A percentile compares a stretch with the other conserved stretches of the same genome.
Evolutionary conservation across 352 stramenopile species (phyloP).

Genomic region (Globisporangium nodosum): DNA sequence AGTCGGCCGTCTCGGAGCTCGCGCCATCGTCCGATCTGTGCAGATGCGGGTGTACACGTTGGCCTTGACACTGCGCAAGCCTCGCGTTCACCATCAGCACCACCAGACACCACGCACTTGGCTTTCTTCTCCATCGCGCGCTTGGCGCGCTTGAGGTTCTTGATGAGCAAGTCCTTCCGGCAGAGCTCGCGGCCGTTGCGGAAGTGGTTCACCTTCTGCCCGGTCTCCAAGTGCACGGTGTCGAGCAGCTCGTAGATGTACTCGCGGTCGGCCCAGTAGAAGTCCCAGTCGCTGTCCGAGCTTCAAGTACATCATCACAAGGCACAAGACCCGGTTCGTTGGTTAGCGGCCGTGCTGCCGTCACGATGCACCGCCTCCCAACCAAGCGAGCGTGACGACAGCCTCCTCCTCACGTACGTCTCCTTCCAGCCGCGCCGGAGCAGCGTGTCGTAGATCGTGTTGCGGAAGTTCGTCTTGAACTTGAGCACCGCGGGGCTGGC

Average conservation of each 20-base stretch:
- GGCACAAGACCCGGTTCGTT: not conserved
- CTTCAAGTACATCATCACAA: not conserved
- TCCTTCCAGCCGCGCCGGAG: slow-evolving; percentile 87
- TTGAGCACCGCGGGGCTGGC: slow-evolving; percentile 30
- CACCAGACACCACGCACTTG: slow-evolving; percentile 28
- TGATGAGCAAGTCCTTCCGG: slow-evolving; percentile 93
- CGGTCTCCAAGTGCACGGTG: slow-evolving; percentile 74
- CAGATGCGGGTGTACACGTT: not conserved
- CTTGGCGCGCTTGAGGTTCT: slow-evolving; percentile 92
- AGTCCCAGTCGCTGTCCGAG: slow-evolving; percentile 83
- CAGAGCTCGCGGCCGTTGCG: slow-evolving; percentile 86
- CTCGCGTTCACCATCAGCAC: not conserved
- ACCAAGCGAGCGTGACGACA: not conserved
- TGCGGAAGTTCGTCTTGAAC: slow-evolving; percentile 90
- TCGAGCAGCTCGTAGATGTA: slow-evolving; percentile 91
- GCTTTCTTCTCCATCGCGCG: slow-evolving; percentile 77
- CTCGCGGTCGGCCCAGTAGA: slow-evolving; percentile 88
- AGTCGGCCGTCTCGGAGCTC: slow-evolving; percentile 9
- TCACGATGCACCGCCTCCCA: not conserved
- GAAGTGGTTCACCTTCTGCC: slow-evolving; percentile 91
- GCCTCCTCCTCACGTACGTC: slow-evolving; percentile 23
- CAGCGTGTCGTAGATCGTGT: slow-evolving; percentile 91
- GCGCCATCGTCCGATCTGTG: slow-evolving; percentile 38
- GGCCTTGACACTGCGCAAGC: not conserved
- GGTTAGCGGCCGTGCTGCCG: not conserved